Base-by-base conservation (phyloP, 257 asterid species). In the Misopates orontium region DNA sequence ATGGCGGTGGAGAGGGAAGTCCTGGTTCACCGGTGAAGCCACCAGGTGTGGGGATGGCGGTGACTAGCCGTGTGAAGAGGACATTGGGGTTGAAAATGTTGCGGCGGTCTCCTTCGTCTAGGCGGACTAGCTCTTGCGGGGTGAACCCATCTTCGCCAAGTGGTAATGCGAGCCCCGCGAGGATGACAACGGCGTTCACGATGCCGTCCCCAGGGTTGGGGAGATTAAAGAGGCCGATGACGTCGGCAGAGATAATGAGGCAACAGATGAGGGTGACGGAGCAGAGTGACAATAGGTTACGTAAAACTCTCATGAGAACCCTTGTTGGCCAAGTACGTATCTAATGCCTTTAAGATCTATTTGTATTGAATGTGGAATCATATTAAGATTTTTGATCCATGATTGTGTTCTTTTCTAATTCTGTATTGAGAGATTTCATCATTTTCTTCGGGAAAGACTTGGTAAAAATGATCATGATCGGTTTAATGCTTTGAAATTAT, bases 221-320 rank as follows among this genome's bases (percentile, higher is more conserved):
- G 52, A 80, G 84, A 83, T 20, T 79, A 65, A 77, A 85, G 64
- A 77, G 96, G 73, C 99, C 99, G 2, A 71, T 84, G 95, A 93
- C 99, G 0, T 84, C 97, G 11, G 99, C 99, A 3, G 99, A 93
- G 95, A 93, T 93, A 18, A 90, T 93, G 99, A 85, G 97, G 72
- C 95, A 83, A 71, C 99, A 93, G 55, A 90, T 93, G 97, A 81
- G 83, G 80, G 99, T 93, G 75, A 83, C 97, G 71, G 96, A 90
- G 75, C 95, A 82, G 77, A 93, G 94, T 67, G 98, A 93, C 48
- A 87, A 83, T 54, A 77, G 97, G 82, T 87, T 89, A 1, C 78
- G 99, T 40, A 93, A 93, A 80, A 90, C 99, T 69, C 96, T 93
- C 25, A 86, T 87, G 87, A 84, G 97, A 71, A 87, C 97, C 32